These are phyloP conservation scores for Schwanniomyces sp. DNA, from an alignment of 805 yeast species.

Conservation along the genomic window DNA sequence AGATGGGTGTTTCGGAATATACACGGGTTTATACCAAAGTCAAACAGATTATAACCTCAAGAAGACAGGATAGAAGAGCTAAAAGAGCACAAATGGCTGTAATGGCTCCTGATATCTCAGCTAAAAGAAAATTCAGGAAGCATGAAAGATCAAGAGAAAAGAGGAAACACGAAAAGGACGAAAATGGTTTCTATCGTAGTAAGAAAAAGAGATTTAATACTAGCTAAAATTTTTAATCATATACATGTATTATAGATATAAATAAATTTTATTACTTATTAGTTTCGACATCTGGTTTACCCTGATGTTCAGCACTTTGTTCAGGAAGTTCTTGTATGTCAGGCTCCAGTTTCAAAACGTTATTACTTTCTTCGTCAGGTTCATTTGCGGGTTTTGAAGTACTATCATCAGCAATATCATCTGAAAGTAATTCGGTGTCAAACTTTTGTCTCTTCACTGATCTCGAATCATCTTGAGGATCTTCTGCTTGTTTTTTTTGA, in stretches of 20 bases:
- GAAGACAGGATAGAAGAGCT: constrained; percentile 75
- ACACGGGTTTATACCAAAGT: constrained; percentile 61
- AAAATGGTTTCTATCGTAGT: constrained; percentile 68
- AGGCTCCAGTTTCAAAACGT: neutral
- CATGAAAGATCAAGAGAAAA: constrained; percentile 76
- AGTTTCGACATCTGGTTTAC: neutral
- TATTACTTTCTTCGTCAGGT: neutral
- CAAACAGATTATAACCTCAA: constrained; percentile 54
- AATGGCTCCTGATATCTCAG: constrained; percentile 78
- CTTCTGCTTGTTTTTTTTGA: constrained; percentile 21
- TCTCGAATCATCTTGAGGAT: constrained; percentile 4
- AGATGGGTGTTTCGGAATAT: constrained; percentile 71
- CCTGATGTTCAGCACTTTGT: neutral
- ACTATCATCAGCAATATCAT: neutral
- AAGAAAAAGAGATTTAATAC: constrained; percentile 49
- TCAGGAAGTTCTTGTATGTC: neutral
- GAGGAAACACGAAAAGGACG: constrained; percentile 73
- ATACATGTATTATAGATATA: neutral
- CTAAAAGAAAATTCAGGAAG: constrained; percentile 72
- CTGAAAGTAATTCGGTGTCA: constrained; percentile 5
- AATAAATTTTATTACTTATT: neutral
- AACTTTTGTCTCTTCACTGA: constrained; percentile 11
- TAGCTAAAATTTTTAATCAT: neutral
- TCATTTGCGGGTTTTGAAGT: neutral
- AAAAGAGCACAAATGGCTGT: constrained; percentile 75